phyloP scores from a whole-genome alignment of 495 filamentous ascomycete species.

The Aspergillus nidulans region DNA sequence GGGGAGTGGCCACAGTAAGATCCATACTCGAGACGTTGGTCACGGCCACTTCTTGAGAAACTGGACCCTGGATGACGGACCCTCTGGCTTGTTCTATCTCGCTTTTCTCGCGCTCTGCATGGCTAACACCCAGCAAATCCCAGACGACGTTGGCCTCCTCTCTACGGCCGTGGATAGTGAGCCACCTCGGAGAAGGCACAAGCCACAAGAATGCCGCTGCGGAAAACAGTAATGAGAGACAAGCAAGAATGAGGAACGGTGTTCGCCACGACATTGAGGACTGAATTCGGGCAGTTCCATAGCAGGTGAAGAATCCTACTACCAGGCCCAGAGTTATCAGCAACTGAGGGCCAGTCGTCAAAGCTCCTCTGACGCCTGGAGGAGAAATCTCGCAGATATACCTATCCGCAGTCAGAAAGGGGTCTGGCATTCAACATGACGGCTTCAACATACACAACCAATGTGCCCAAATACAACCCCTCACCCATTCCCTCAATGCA shows the following conservation, averaged over 20 bases:
- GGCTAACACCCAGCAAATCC: slow-evolving; percentile 45
- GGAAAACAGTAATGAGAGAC: slow-evolving; percentile 37
- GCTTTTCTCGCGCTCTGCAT: slow-evolving; percentile 48
- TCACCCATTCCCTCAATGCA: slow-evolving; percentile 56
- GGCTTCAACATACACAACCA: slow-evolving; percentile 38
- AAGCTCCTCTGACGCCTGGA: slow-evolving; percentile 41
- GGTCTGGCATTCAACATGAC: not conserved
- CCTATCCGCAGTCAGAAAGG: slow-evolving; percentile 15
- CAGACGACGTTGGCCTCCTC: slow-evolving; percentile 32
- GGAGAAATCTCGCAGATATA: slow-evolving; percentile 63
- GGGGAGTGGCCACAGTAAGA: not conserved
- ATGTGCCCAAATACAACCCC: slow-evolving; percentile 53
- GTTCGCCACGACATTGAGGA: slow-evolving; percentile 56
- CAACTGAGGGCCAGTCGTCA: slow-evolving; percentile 54
- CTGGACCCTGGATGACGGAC: not conserved
- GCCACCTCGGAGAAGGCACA: slow-evolving; percentile 48
- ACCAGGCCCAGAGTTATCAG: slow-evolving; percentile 49
- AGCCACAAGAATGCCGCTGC: slow-evolving; percentile 34
- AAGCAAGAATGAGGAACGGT: slow-evolving; percentile 46
- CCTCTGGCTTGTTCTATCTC: slow-evolving; percentile 29
- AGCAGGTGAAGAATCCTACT: slow-evolving; percentile 59
- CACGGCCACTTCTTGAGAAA: slow-evolving; percentile 2
- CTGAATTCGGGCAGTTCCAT: slow-evolving; percentile 46
- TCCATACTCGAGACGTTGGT: slow-evolving; percentile 3
- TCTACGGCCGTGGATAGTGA: slow-evolving; percentile 35